Evolutionary conservation across 1,139 yeast genomes (phyloP), one percentile per base, ranked within the genome.

Genomic region (Casaregolazyma lundiana): DNA sequence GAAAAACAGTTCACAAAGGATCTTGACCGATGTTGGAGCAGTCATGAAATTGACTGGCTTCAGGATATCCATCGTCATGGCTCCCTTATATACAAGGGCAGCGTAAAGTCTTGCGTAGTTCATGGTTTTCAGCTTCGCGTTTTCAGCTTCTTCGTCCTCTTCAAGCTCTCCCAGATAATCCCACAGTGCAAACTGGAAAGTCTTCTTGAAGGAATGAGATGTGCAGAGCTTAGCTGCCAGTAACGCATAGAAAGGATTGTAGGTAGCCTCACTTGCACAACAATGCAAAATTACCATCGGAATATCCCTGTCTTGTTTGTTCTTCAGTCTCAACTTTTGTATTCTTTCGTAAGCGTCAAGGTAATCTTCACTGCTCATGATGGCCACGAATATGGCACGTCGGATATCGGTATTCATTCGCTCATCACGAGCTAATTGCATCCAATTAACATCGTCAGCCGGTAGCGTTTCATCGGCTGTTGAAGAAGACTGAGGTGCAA

Each of bases 401-500:
- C 98, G 80, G 37, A 92, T 78, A 62, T 90, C 97, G 0, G 97
- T 92, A 63, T 94, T 92, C 95, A 94, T 90, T 53, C 97, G 72
- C 61, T 89, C 96, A 38, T 80, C 71, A 56, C 76, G 78, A 2
- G 98, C 97, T 37, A 92, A 71, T 53, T 83, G 90, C 65, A 83
- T 68, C 97, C 97, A 89, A 59, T 90, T 88, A 2, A 95, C 92
- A 53, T 83, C 88, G 0, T 86, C 78, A 26, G 73, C 69, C 48
- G 82, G 94, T 35, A 84, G 66, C 4, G 82, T 68, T 50, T 80
- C 87, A 53, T 72, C 70, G 7, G 49, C 53, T 42, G 62, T 67
- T 4, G 53, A 56, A 7, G 54, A 54, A 17, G 54, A 56, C 2
- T 42, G 52, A 5, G 44, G 40, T 13, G 35, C 36, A n/a, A 29